Conservation (phyloP, 2,329 filamentous ascomycete genomes). For the Pseudogymnoascus sp. region DNA sequence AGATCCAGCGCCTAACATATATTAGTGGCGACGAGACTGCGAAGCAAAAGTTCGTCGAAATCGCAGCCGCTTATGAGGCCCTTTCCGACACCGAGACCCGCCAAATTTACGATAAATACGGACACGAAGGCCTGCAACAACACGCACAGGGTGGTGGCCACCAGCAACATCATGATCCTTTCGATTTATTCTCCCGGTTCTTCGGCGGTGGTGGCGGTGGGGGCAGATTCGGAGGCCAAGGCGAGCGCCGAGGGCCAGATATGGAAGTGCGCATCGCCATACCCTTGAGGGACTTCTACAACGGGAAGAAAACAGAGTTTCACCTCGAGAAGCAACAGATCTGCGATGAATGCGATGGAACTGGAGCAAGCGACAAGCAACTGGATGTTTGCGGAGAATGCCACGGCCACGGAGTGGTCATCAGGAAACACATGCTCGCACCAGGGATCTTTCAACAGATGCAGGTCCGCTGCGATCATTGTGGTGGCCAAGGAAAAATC, state of each 20-base stretch:
- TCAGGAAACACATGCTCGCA: slow-evolving; percentile 85
- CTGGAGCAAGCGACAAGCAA: slow-evolving; percentile 71
- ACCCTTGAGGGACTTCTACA: slow-evolving; percentile 86
- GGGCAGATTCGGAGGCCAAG: slow-evolving; percentile 68
- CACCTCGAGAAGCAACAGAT: slow-evolving; percentile 90
- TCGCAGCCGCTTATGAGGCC: slow-evolving; percentile 92
- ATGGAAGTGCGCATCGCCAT: slow-evolving; percentile 79
- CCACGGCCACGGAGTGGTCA: slow-evolving; percentile 69
- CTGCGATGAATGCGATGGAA: slow-evolving; percentile 83
- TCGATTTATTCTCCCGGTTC: slow-evolving; percentile 93
- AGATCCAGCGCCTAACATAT: slow-evolving; percentile 10
- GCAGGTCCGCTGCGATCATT: slow-evolving; percentile 82
- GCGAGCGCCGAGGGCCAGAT: slow-evolving; percentile 74
- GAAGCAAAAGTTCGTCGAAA: slow-evolving; percentile 83
- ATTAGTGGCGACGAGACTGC: slow-evolving; percentile 66
- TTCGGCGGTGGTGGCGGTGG: slow-evolving; percentile 74
- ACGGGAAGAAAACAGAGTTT: slow-evolving; percentile 77
- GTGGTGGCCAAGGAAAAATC: slow-evolving; percentile 77
- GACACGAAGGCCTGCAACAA: slow-evolving; percentile 82
- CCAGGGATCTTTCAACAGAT: slow-evolving; percentile 99
- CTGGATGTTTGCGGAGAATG: slow-evolving; percentile 75
- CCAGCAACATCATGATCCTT: slow-evolving; percentile 68
- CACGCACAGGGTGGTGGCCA: slow-evolving; percentile 64
- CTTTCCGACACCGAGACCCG: slow-evolving; percentile 73
- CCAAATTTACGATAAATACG: slow-evolving; percentile 87